These are phyloP conservation scores for Centaurea solstitialis DNA, from an alignment of 129 eudicot genomes.

Conservation along the genomic window DNA sequence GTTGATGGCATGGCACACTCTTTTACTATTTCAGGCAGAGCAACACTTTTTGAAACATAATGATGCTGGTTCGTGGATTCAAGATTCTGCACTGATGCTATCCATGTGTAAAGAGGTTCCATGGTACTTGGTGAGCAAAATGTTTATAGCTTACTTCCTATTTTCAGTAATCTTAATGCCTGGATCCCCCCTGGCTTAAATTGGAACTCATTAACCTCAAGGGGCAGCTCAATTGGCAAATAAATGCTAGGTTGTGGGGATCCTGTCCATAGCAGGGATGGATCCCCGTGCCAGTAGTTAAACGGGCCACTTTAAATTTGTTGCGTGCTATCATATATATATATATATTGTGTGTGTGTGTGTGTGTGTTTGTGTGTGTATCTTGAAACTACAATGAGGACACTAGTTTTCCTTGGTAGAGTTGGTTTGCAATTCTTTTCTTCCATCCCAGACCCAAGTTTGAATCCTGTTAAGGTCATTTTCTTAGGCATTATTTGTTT, in stretches of 20 bases:
- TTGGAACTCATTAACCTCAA: background rate
- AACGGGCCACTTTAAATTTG: no score
- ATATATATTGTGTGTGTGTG: no score
- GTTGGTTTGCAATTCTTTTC: no score
- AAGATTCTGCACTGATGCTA: conserved; percentile 91
- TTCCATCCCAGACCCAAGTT: no score
- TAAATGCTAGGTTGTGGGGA: background rate
- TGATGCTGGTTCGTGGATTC: conserved; percentile 99
- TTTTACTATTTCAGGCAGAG: conserved; percentile 60
- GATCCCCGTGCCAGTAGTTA: no score
- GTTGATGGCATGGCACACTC: background rate
- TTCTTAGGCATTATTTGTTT: no score
- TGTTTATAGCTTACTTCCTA: background rate
- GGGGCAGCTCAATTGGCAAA: background rate
- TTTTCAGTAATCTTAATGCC: background rate
- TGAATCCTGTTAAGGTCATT: no score
- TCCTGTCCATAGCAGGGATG: background rate
- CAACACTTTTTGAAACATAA: conserved; percentile 96
- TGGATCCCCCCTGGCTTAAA: background rate
- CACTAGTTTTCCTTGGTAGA: no score
- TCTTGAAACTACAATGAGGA: no score
- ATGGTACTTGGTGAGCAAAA: conserved; percentile 80
- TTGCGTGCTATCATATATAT: no score
- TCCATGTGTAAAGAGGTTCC: conserved; percentile 95
- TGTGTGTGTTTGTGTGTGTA: no score